A percentile compares a stretch with the other conserved stretches of the same genome.
Conservation (phyloP, 108 stramenopile genomes). For the Fistulifera solaris region DNA sequence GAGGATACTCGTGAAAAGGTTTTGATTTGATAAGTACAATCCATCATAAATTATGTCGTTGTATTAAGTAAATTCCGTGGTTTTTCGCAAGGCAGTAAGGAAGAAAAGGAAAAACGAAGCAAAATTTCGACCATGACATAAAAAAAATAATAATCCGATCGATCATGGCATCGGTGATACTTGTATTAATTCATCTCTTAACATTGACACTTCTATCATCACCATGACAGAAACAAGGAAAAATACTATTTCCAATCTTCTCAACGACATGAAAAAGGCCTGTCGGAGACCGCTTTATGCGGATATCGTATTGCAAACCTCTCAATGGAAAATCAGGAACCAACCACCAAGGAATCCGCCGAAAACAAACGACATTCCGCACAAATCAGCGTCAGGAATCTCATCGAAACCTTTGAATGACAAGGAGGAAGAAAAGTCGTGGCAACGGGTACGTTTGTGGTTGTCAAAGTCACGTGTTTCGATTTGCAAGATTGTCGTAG, state of each 20-base stretch:
- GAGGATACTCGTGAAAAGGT: no score
- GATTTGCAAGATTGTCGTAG: neutral
- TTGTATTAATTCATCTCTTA: no score
- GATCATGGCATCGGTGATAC: no score
- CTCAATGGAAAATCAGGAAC: neutral
- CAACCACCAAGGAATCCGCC: neutral
- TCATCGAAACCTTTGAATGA: neutral
- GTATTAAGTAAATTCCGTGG: no score
- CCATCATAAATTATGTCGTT: no score
- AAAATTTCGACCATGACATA: no score
- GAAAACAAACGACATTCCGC: neutral
- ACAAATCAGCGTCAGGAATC: neutral
- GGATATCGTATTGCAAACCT: slow-evolving; percentile 10
- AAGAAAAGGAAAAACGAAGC: no score
- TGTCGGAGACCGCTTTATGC: slow-evolving; percentile 29
- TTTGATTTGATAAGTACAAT: no score
- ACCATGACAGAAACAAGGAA: no score
- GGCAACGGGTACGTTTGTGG: slow-evolving; percentile 6
- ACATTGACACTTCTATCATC: no score
- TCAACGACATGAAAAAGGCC: slow-evolving; percentile 26
- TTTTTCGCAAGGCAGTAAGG: no score
- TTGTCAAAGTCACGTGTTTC: neutral
- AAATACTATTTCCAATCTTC: neutral
- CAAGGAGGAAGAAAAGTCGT: neutral
- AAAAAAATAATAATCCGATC: no score